Percentiles rank a stretch among this genome's conserved stretches.
These are phyloP conservation scores for Chaetothyriales sp. DNA, from an alignment of 2,329 filamentous ascomycete species.

Conservation along the genomic window DNA sequence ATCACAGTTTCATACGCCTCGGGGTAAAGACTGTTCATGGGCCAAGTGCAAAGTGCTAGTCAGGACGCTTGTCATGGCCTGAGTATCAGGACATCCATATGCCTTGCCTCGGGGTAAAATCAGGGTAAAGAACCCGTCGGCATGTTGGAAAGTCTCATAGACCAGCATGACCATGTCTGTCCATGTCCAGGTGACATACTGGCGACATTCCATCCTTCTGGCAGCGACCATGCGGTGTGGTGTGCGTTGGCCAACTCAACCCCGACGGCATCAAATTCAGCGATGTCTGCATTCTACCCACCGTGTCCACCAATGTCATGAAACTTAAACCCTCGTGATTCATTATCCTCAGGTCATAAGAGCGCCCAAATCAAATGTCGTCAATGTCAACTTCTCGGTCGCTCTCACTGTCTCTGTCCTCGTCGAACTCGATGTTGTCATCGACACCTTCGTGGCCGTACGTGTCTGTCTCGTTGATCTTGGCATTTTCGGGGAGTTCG, in stretches of 20 bases:
- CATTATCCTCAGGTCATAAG: neutral
- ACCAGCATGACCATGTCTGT: neutral
- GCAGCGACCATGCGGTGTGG: neutral
- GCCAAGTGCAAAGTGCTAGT: neutral
- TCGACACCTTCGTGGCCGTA: slow-evolving; percentile 84
- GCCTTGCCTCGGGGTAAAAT: neutral
- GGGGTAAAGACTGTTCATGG: neutral
- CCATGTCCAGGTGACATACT: neutral
- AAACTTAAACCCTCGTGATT: neutral
- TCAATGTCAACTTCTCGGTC: slow-evolving; percentile 69
- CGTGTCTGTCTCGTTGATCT: slow-evolving; percentile 99
- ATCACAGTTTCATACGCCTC: neutral
- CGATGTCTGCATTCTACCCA: neutral
- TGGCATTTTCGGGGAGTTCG: slow-evolving; percentile 89
- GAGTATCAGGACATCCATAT: neutral
- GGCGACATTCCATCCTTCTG: neutral
- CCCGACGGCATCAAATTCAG: neutral
- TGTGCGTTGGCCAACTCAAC: neutral
- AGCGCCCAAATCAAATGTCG: slow-evolving; percentile 54
- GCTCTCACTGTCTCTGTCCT: slow-evolving; percentile 55
- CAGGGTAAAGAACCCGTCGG: neutral
- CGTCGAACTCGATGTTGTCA: slow-evolving; percentile 98
- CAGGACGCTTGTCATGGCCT: neutral
- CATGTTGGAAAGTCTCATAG: neutral
- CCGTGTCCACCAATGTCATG: neutral